Evolutionary conservation across 768 basidiomycete genomes (phyloP).

Genomic region (Podaxis sp.): DNA sequence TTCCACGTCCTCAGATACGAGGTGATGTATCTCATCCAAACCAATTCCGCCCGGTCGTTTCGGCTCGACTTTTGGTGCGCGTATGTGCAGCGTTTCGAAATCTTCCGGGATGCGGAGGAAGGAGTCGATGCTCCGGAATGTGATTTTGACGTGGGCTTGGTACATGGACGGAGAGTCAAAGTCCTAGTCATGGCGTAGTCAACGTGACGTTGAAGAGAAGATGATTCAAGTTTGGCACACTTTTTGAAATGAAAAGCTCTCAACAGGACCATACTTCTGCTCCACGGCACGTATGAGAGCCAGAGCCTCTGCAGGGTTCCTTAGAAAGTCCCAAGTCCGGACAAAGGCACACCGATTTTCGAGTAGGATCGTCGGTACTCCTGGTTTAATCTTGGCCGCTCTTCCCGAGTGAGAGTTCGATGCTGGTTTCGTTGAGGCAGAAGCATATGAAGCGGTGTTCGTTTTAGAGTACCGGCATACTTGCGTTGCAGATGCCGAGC

Average conservation of each 20-base stretch:
- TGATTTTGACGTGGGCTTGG: slow-evolving; percentile 38
- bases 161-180: slow-evolving; percentile 42
- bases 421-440: background rate
- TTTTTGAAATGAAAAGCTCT: slow-evolving; percentile 40
- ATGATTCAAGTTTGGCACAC: slow-evolving; percentile 27
- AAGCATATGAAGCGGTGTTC: background rate
- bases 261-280: slow-evolving; percentile 47
- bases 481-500: background rate
- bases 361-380: background rate
- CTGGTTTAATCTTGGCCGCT: background rate
- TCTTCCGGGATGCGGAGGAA: slow-evolving; percentile 31
- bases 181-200: slow-evolving; percentile 35
- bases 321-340: slow-evolving; percentile 37
- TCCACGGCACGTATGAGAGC: slow-evolving; percentile 55
- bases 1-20: slow-evolving; percentile 16
- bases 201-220: background rate
- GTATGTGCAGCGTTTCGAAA: slow-evolving; percentile 26
- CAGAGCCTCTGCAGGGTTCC: slow-evolving; percentile 48
- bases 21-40: slow-evolving; percentile 32
- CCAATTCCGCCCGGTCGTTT: slow-evolving; percentile 31
- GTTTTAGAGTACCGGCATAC: background rate
- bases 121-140: slow-evolving; percentile 45
- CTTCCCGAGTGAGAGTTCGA: background rate
- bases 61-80: slow-evolving; percentile 20
- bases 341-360: slow-evolving; percentile 29